Percentiles rank a stretch among this genome's conserved stretches.
Conservation (phyloP, 148 eudicot species). For the Fagopyrum esculentum region DNA sequence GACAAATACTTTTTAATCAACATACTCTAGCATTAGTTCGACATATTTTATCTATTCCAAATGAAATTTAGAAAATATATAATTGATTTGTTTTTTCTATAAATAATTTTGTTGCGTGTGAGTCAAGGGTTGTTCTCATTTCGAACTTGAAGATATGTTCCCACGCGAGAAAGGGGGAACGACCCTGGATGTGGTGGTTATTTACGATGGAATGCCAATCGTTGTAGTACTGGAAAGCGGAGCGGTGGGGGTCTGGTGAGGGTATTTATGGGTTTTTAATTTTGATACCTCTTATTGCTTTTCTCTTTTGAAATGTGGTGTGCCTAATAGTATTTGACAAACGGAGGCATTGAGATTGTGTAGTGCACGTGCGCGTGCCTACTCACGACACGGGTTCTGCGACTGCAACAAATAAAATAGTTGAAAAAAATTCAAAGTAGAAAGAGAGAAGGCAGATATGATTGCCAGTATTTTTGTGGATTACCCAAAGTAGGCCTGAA, state of each 20-base stretch:
- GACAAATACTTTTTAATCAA: no score
- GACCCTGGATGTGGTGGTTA: background rate
- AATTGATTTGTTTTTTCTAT: no score
- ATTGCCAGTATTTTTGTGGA: background rate
- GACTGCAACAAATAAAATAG: background rate
- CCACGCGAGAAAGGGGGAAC: background rate
- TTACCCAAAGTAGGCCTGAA: conserved; percentile 4
- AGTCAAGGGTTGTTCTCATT: background rate
- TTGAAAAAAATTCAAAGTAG: background rate
- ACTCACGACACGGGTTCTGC: background rate
- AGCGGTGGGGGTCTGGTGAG: background rate
- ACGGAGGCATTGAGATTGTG: background rate
- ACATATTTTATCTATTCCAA: no score
- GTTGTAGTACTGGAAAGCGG: background rate
- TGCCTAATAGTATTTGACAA: background rate
- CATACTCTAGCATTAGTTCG: no score
- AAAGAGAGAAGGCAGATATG: background rate
- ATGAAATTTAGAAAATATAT: no score
- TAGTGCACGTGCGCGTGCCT: background rate
- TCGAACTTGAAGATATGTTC: background rate
- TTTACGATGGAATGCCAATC: background rate
- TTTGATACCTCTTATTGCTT: background rate
- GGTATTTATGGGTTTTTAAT: background rate
- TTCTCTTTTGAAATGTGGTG: background rate
- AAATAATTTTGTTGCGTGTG: background rate